Evolutionary conservation across 345 rosid genomes (phyloP), one percentile per base, ranked within the genome.

Genomic region (Atalantia buxifolia): DNA sequence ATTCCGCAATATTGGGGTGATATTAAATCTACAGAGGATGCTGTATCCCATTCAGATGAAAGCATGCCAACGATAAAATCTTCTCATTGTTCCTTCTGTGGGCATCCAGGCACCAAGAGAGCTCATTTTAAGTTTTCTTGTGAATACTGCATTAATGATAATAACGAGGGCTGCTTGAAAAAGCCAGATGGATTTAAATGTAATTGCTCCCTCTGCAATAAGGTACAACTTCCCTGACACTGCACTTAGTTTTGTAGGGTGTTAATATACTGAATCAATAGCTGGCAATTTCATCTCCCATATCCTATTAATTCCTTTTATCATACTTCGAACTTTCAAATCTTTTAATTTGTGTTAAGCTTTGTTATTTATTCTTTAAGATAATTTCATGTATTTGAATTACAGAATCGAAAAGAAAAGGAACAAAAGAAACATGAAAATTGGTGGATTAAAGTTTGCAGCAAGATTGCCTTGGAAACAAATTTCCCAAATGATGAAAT

Each of bases 61-160:
- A 77, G 55, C 77, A 80, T 86, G 45, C 82, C 85, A 77, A 86
- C 71, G 81, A 80, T 75, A 48, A 87, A 86, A 84, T 61, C 77
- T 78, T 84, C 91, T 82, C 99, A 96, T 82, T 94, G 98, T 74
- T 90, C 97, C 66, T 84, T 88, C 68, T 92, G 99, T 85, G 98
- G 99, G 77, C 99, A 96, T 85, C 95, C 93, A 2, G 94, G 97
- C 31, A 89, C 81, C 82, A 92, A 90, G 83, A 89, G 76, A 82
- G 84, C 74, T 36, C 99, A 96, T 83, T 77, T 84, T 42, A 89
- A 85, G 85, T 79, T 86, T 63, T 88, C 89, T 72, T 96, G 99
- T 76, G 85, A 88, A 80, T 79, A 81, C 73, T 96, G 99, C 75
- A 69, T 63, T 36, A 81, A 76, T 48, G 75, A 59, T 79, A 67